A percentile compares a stretch with the other conserved stretches of the same genome.
These are phyloP conservation scores for Nigrospora sphaerica DNA, from an alignment of 2,329 filamentous ascomycete species.

Conservation along the genomic window DNA sequence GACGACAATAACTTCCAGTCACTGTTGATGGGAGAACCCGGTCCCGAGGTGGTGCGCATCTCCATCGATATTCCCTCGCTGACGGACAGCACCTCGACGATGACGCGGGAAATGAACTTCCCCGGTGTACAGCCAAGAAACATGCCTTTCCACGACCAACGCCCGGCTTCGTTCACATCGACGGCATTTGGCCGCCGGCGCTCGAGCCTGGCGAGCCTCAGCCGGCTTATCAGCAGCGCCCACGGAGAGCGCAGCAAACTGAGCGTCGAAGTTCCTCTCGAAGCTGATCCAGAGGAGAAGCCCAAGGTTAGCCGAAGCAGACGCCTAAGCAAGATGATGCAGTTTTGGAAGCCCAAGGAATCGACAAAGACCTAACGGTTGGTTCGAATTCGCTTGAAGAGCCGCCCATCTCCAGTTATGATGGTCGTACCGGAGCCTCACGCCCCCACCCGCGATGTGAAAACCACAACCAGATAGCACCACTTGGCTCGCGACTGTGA, in stretches of 20 bases:
- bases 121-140: constrained; percentile 26
- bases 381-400: constrained; percentile 3
- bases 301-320: constrained; percentile 57
- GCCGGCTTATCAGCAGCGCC: constrained; percentile 66
- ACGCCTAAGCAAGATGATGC: constrained; percentile 66
- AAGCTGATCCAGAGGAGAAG: constrained; percentile 50
- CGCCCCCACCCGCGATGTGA: constrained; percentile 2
- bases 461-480: not conserved
- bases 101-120: constrained; percentile 60
- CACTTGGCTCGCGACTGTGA: too few species aligned
- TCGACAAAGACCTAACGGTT: constrained; percentile 12
- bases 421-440: not conserved
- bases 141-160: constrained; percentile 44
- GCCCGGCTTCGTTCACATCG: constrained; percentile 55
- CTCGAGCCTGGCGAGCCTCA: constrained; percentile 70
- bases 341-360: constrained; percentile 67
- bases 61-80: constrained; percentile 68
- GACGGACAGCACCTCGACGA: constrained; percentile 71
- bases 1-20: constrained; percentile 68
- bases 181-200: constrained; percentile 61
- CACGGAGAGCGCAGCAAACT: constrained; percentile 71
- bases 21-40: constrained; percentile 65
- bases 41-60: constrained; percentile 59
- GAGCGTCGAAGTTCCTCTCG: constrained; percentile 57
- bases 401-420: too few species aligned